Evolutionary conservation across 805 yeast species (phyloP), one percentile per base, ranked within the genome.

Genomic region (Candida adriatica): DNA sequence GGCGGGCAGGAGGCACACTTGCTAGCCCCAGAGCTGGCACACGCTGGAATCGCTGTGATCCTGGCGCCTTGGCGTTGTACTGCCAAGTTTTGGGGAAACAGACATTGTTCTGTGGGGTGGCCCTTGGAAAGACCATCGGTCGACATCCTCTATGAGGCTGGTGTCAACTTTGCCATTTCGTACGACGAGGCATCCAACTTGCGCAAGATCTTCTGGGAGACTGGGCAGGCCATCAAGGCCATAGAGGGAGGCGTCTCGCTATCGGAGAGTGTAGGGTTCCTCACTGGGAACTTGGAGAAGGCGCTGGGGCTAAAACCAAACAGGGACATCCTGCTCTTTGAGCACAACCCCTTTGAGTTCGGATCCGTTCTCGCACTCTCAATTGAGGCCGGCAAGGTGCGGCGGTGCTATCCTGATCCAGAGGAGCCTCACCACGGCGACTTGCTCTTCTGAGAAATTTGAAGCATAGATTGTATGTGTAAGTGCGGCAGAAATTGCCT

Each of bases 1-100:
- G 35, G 35, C n/a, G 35, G 35, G 6, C 35, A 33, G 18, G 35
- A 33, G 27, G 35, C 35, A 8, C 31, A 33, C 14, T 16, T 33
- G 17, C 13, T 33, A 13, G 35, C 35, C 2, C 21, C 24, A 9
- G 35, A 27, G 8, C 29, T 33, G 4, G 31, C 35, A 8, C 13
- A 8, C 4, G 24, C 25, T 13, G 23, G 28, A 11, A 19, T 33
- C 16, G 13, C 31, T 9, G 27, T 33, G 20, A 16, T 33, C 5
- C 23, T 33, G 6, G 27, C 35, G 6, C 35, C 35, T 5, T 33
- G 35, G 35, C 18, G 31, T 10, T 33, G 35, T 16, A 33, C 35
- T 7, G 35, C 35, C 13, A 33, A 33, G 27, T 33, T 28, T 27
- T 33, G 35, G 35, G 35, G 28, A 7, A 33, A 33, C 18, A 28